Percentiles rank a stretch among this genome's conserved stretches.
Evolutionary conservation across 768 basidiomycete genomes (phyloP).

Genomic region (Auriculariales sp.): DNA sequence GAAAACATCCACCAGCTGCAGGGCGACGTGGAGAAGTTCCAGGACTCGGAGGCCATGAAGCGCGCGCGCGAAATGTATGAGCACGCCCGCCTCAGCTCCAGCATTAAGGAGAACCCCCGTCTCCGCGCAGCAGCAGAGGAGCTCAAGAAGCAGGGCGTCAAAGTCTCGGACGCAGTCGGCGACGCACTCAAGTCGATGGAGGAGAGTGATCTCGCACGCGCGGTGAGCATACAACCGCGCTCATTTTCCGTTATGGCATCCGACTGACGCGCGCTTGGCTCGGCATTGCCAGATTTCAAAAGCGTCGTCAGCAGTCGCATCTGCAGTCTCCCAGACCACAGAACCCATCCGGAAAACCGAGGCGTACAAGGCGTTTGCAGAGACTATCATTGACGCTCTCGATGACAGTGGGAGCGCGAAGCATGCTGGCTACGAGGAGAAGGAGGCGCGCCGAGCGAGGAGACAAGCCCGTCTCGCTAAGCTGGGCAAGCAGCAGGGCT

Average conservation of each 20-base stretch:
- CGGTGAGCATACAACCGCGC: slow-evolving; percentile 31
- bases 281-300: slow-evolving; percentile 48
- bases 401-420: slow-evolving; percentile 89
- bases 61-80: slow-evolving; percentile 85
- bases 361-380: slow-evolving; percentile 83
- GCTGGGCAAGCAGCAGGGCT: slow-evolving; percentile 57
- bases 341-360: slow-evolving; percentile 95
- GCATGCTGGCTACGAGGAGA: slow-evolving; percentile 93
- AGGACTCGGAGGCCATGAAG: slow-evolving; percentile 95
- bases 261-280: not conserved
- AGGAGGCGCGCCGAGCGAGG: slow-evolving; percentile 71
- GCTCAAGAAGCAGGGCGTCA: slow-evolving; percentile 75
- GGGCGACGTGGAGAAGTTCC: slow-evolving; percentile 93
- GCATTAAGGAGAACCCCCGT: slow-evolving; percentile 91
- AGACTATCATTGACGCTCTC: slow-evolving; percentile 80
- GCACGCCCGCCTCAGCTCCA: slow-evolving; percentile 77
- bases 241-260: not conserved
- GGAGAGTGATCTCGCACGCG: slow-evolving; percentile 83
- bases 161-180: slow-evolving; percentile 85
- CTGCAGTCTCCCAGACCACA: slow-evolving; percentile 74
- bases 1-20: slow-evolving; percentile 95
- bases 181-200: slow-evolving; percentile 90
- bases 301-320: slow-evolving; percentile 75
- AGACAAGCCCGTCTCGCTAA: slow-evolving; percentile 72
- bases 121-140: slow-evolving; percentile 89